These are phyloP conservation scores for Diaporthe longicolla DNA, from an alignment of 2,329 filamentous ascomycete genomes.

Conservation along the genomic window DNA sequence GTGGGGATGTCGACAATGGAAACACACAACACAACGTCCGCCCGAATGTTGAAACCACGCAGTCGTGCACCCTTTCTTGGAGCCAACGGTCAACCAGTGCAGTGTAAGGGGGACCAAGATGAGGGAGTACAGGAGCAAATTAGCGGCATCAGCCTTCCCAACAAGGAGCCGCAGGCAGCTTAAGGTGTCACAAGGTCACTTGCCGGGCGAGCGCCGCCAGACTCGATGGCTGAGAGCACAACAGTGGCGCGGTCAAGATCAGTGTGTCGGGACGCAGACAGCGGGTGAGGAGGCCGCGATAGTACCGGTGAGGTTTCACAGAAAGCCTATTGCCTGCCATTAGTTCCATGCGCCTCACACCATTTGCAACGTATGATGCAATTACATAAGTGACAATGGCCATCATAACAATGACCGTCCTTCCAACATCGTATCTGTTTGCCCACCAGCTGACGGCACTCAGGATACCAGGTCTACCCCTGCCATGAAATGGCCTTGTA, in stretches of 20 bases:
- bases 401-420: constrained; percentile 2
- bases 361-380: constrained; percentile 32
- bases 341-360: constrained; percentile 27
- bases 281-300: constrained; percentile 30
- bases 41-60: not conserved
- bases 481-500: constrained; percentile 6
- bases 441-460: constrained; percentile 1
- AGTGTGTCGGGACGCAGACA: constrained; percentile 21
- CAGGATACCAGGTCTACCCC: constrained; percentile 19
- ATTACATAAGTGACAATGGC: constrained; percentile 30
- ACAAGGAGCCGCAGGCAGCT: constrained; percentile 20
- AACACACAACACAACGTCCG: not conserved
- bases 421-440: constrained; percentile 22
- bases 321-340: constrained; percentile 33
- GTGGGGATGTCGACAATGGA: not conserved
- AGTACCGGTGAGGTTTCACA: constrained; percentile 31
- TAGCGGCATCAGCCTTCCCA: constrained; percentile 35
- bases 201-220: constrained; percentile 29
- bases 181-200: constrained; percentile 35
- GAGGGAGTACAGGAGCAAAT: constrained; percentile 1
- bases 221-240: constrained; percentile 36
- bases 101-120: constrained; percentile 29
- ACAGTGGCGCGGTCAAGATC: constrained; percentile 31
- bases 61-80: not conserved
- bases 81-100: constrained; percentile 25